phyloP scores from a whole-genome alignment of 306 rosid species.

The Vigna radiata region DNA sequence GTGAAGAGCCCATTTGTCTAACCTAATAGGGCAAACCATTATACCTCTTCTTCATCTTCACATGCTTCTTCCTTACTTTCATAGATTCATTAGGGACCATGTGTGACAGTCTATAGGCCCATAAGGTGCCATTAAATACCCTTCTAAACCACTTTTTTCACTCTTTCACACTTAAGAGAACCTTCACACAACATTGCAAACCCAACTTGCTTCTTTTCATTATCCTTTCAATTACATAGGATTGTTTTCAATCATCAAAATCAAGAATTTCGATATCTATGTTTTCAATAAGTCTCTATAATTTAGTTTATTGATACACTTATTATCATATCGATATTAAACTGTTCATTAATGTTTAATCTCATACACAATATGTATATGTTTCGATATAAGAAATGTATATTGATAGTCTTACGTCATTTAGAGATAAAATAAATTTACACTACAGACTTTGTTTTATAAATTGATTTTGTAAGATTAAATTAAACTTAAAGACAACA shows the following conservation, averaged over 20 bases:
- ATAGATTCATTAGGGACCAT: conserved; percentile 49
- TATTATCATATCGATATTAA: too few species aligned
- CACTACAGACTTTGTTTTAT: rapidly evolving
- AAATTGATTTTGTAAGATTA: too few species aligned
- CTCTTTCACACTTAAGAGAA: conserved; percentile 30
- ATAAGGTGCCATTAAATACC: conserved; percentile 43
- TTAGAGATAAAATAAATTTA: too few species aligned
- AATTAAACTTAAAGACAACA: too few species aligned
- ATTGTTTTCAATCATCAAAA: neutral
- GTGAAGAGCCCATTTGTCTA: conserved; percentile 50
- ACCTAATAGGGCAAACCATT: conserved; percentile 49
- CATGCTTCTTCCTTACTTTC: conserved; percentile 46
- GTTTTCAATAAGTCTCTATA: neutral
- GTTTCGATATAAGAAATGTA: too few species aligned
- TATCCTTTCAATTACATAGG: neutral
- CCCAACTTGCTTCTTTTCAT: conserved; percentile 7
- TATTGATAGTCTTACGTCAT: rapidly evolving
- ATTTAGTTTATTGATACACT: neutral
- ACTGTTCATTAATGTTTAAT: too few species aligned
- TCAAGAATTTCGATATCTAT: neutral
- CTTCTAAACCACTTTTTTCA: conserved; percentile 20
- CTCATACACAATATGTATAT: too few species aligned
- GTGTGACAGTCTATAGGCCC: conserved; percentile 48
- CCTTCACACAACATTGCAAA: conserved; percentile 26
- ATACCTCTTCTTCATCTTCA: conserved; percentile 38